Evolutionary conservation across 1,284 basidiomycete species (phyloP).

Genomic region (Trichosporon sp.): DNA sequence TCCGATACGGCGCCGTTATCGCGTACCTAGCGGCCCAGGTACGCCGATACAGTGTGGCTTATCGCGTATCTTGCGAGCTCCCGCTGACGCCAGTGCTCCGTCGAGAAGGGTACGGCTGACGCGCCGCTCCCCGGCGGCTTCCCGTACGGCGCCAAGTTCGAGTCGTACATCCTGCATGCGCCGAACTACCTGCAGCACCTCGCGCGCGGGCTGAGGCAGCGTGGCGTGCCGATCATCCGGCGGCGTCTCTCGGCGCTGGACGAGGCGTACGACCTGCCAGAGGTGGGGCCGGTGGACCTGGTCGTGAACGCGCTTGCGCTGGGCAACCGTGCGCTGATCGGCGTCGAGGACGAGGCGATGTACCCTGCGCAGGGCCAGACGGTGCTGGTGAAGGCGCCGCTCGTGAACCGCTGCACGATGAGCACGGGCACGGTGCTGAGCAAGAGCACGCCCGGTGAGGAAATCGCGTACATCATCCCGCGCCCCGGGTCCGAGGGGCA

Average conservation of each 20-base stretch:
- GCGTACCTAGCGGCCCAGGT: too few species aligned
- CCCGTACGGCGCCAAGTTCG: conserved; percentile 34
- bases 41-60: neutral
- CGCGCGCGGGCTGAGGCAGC: conserved; percentile 28
- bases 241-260: conserved; percentile 41
- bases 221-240: conserved; percentile 42
- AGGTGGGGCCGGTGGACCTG: conserved; percentile 33
- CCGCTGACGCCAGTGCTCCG: neutral
- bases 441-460: conserved; percentile 1
- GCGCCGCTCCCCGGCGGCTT: conserved; percentile 24
- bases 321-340: conserved; percentile 41
- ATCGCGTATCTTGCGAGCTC: neutral
- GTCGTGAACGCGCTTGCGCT: conserved; percentile 53
- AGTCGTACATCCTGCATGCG: conserved; percentile 46
- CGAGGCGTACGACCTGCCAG: conserved; percentile 43
- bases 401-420: conserved; percentile 30
- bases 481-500: conserved; percentile 48
- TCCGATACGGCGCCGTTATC: neutral
- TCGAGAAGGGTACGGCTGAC: conserved; percentile 7
- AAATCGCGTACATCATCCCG: conserved; percentile 50
- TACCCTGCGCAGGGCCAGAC: conserved; percentile 47
- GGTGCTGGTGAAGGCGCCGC: conserved; percentile 40
- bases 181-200: conserved; percentile 46
- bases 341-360: conserved; percentile 44
- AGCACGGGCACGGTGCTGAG: conserved; percentile 6